Percentiles rank a stretch among this genome's conserved stretches.
phyloP scores from a whole-genome alignment of 163 green algal genomes.

The Volvox carteri region DNA sequence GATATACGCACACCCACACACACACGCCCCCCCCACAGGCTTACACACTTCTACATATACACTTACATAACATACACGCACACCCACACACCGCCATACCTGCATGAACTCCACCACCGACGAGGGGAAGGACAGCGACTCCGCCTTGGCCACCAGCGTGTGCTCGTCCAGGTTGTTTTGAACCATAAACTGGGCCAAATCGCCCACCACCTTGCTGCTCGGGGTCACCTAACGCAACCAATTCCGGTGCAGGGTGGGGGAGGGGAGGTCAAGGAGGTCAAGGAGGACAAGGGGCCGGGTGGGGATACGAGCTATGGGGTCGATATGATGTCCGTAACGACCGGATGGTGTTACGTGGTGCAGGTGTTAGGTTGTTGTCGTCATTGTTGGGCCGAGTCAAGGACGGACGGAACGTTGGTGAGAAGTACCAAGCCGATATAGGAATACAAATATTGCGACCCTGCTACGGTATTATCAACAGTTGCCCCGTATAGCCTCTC shows the following conservation, averaged over 20 bases:
- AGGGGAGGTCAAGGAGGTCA: not conserved
- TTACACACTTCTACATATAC: no score
- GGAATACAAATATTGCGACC: no score
- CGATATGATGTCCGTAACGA: no score
- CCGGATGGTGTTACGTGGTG: no score
- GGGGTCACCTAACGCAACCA: slow-evolving; percentile 85
- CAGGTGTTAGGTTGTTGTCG: no score
- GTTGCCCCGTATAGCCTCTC: not conserved
- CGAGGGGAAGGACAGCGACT: slow-evolving; percentile 86
- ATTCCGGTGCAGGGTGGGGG: not conserved
- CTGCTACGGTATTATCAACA: not conserved
- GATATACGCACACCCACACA: no score
- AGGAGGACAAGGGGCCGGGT: not conserved
- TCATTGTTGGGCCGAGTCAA: no score
- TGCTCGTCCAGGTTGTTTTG: slow-evolving; percentile 90
- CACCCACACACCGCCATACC: not conserved
- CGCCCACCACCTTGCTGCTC: slow-evolving; percentile 91
- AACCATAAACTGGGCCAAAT: slow-evolving; percentile 98
- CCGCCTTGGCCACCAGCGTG: slow-evolving; percentile 85
- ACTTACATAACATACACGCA: no score
- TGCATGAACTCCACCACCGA: slow-evolving; percentile 92
- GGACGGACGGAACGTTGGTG: no score
- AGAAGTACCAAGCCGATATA: no score
- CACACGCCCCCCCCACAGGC: no score
- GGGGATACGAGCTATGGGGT: no score